These are phyloP conservation scores for Parietaria judaica DNA, from an alignment of 306 rosid genomes.

Conservation along the genomic window DNA sequence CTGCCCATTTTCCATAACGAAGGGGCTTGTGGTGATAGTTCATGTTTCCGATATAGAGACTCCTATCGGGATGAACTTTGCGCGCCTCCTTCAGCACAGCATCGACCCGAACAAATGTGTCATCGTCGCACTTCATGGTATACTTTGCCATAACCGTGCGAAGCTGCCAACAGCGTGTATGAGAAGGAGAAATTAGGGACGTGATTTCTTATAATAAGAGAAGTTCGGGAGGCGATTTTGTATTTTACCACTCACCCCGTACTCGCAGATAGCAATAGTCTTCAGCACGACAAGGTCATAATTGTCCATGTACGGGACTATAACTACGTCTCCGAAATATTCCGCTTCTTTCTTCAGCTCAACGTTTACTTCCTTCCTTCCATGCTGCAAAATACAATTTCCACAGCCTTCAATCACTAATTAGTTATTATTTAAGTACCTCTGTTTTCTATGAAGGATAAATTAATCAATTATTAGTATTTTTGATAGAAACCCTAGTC, in stretches of 20 bases:
- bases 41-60: constrained; percentile 83
- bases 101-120: constrained; percentile 89
- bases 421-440: too few species aligned
- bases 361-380: constrained; percentile 68
- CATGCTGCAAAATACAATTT: constrained; percentile 51
- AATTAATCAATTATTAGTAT: too few species aligned
- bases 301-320: constrained; percentile 91
- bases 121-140: constrained; percentile 95
- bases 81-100: constrained; percentile 54
- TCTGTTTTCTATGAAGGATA: too few species aligned
- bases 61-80: constrained; percentile 35
- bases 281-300: constrained; percentile 94
- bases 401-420: constrained; percentile 18
- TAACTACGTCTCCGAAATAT: constrained; percentile 82
- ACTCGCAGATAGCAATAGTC: constrained; percentile 91
- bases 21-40: constrained; percentile 83
- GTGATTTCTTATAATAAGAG: too few species aligned
- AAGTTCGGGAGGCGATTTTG: constrained; percentile 13
- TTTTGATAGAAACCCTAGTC: too few species aligned
- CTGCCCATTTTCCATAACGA: constrained; percentile 98
- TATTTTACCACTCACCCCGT: constrained; percentile 59
- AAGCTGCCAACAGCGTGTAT: constrained; percentile 37
- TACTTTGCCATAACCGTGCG: constrained; percentile 53
- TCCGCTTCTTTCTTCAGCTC: constrained; percentile 85
- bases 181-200: constrained; percentile 15